Conservation (phyloP, 805 yeast genomes). For the Nakazawaea populi region DNA sequence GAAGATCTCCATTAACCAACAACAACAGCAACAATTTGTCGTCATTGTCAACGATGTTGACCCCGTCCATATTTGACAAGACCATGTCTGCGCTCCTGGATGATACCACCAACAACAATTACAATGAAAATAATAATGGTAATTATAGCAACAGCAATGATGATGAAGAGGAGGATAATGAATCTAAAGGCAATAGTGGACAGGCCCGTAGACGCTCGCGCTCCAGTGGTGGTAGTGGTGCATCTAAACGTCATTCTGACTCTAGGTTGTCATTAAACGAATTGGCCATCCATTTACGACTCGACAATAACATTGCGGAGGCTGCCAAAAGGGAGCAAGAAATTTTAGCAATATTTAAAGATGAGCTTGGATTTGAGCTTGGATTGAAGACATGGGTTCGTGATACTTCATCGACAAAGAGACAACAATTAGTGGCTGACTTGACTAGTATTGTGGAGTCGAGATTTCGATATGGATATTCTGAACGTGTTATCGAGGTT, state of each 20-base stretch:
- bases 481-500: slow-evolving; percentile 53
- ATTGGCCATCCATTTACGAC: slow-evolving; percentile 43
- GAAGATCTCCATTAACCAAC: neutral
- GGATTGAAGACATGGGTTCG: slow-evolving; percentile 84
- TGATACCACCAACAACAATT: neutral
- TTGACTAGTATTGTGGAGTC: slow-evolving; percentile 41
- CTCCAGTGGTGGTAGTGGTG: neutral
- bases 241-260: slow-evolving; percentile 22
- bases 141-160: neutral
- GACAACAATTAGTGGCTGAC: slow-evolving; percentile 41
- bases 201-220: neutral
- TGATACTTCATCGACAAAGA: slow-evolving; percentile 54
- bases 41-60: neutral
- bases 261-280: slow-evolving; percentile 55
- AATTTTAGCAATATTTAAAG: slow-evolving; percentile 45
- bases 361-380: slow-evolving; percentile 60
- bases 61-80: neutral
- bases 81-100: neutral
- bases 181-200: no score
- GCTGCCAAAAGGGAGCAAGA: slow-evolving; percentile 51
- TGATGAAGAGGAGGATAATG: no score
- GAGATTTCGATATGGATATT: slow-evolving; percentile 47
- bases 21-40: neutral
- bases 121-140: neutral
- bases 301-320: slow-evolving; percentile 43